Base-by-base conservation (phyloP, 2,329 filamentous ascomycete species). In the Amylocarpus encephaloides region DNA sequence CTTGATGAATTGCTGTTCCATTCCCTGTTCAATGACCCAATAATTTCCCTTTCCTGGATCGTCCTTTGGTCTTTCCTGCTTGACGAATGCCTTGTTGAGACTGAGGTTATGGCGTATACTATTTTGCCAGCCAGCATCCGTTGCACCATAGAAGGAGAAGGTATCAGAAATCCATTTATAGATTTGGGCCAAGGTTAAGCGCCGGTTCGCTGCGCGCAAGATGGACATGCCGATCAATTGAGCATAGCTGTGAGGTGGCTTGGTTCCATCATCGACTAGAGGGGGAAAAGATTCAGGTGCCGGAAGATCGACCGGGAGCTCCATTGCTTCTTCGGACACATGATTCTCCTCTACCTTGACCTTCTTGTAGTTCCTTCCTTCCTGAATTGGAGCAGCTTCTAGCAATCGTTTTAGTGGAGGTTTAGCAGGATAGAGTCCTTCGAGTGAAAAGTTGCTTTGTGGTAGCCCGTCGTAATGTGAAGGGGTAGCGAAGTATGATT, bases 151-250 rank as follows among this genome's bases (percentile, higher is more conserved):
- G 70, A 92, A 96, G 5, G 80, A 83, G 67, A 87, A 97, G 15
- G 85, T 91, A 66, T 94, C 88, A n/a, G 89, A 94, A 62, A 98
- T 97, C 92, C 93, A 98, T 66, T 95, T 95, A 77, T 97, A 98
- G 60, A 98, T 98, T 68, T 96, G 90, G 22, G 90, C 83, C 15
- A 98, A 77, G 1, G 93, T 97, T 55, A 97, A 76, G 46, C 88
- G 85, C 53, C 90, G 83, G 54, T 85, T 82, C 11, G 87, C 85
- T 4, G 93, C 88, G 55, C 91, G 83, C 18, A 97, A 75, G 61
- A 98, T 96, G 46, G 93, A 90, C 91, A 96, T 96, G 65, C 88
- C 93, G 58, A 97, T 97, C 60, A 98, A 78, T 60, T 86, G 87
- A 16, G 93, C 92, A 67, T 98, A 98, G 71, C 91, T 97, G 69